Conservation (phyloP, 2,329 filamentous ascomycete genomes). For the Parafenestella ontariensis region DNA sequence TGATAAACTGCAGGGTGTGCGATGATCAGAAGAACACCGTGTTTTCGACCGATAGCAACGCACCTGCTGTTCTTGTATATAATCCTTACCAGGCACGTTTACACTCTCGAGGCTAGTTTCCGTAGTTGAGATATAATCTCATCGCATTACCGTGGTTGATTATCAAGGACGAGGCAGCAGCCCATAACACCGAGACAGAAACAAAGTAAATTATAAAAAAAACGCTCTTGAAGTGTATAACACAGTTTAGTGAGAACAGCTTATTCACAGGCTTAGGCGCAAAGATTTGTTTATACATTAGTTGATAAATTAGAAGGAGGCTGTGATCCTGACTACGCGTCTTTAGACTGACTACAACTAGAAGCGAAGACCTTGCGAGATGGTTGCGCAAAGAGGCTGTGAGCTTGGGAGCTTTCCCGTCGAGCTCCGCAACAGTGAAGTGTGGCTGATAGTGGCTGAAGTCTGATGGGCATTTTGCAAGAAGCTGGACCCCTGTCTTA, state of each 20-base stretch:
- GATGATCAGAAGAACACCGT: slow-evolving; percentile 12
- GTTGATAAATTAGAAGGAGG: slow-evolving; percentile 1
- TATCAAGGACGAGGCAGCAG: too few species aligned
- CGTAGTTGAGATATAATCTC: too few species aligned
- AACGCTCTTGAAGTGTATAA: too few species aligned
- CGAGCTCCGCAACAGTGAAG: slow-evolving; percentile 18
- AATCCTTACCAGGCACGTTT: not conserved
- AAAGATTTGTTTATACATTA: not conserved
- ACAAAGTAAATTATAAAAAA: too few species aligned
- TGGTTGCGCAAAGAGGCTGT: slow-evolving; percentile 14
- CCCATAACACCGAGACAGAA: too few species aligned
- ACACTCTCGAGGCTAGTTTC: too few species aligned
- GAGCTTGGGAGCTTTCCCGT: slow-evolving; percentile 13
- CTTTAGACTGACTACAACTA: not conserved
- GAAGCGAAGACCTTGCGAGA: slow-evolving; percentile 4
- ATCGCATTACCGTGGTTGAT: too few species aligned
- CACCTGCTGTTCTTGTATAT: slow-evolving; percentile 1
- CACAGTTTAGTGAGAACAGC: too few species aligned
- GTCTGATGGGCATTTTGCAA: slow-evolving; percentile 1
- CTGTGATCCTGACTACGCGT: slow-evolving; percentile 5
- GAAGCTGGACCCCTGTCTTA: slow-evolving; percentile 23
- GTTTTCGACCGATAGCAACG: not conserved
- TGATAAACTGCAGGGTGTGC: slow-evolving; percentile 17
- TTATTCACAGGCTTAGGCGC: too few species aligned
- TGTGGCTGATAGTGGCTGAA: slow-evolving; percentile 8